These are phyloP conservation scores for Fusarium verticillioides DNA, from an alignment of 2,329 filamentous ascomycete genomes.

Conservation along the genomic window DNA sequence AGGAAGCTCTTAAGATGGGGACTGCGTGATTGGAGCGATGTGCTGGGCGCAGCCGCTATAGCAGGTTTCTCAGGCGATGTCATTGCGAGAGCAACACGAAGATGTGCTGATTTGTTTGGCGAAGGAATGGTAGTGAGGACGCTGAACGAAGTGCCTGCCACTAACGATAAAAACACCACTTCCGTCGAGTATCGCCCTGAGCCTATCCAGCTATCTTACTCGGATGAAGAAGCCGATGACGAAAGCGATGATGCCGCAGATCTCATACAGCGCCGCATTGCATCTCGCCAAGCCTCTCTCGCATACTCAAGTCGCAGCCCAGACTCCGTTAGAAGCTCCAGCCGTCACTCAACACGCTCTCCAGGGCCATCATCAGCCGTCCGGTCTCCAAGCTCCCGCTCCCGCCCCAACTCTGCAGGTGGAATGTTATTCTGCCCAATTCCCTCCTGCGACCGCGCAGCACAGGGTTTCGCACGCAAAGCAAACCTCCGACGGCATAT, in stretches of 20 bases:
- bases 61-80: constrained; percentile 74
- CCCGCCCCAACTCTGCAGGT: constrained; percentile 47
- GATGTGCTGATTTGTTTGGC: constrained; percentile 81
- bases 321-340: constrained; percentile 37
- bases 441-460: constrained; percentile 50
- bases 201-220: constrained; percentile 40
- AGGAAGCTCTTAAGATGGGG: constrained; percentile 51
- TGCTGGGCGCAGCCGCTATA: constrained; percentile 81
- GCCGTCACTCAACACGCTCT: constrained; percentile 37
- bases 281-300: constrained; percentile 48
- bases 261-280: constrained; percentile 45
- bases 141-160: constrained; percentile 54
- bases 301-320: constrained; percentile 44
- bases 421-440: constrained; percentile 53
- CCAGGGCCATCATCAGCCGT: constrained; percentile 15
- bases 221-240: constrained; percentile 38
- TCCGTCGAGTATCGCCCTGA: constrained; percentile 48
- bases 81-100: constrained; percentile 74
- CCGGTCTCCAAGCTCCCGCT: constrained; percentile 36
- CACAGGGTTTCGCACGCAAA: constrained; percentile 50
- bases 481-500: constrained; percentile 54
- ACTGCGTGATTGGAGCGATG: constrained; percentile 84
- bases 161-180: constrained; percentile 38
- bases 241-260: constrained; percentile 43
- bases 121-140: constrained; percentile 75